Conservation (phyloP, 2,329 filamentous ascomycete species). For the Nothophaeocryptopus gaeumannii region DNA sequence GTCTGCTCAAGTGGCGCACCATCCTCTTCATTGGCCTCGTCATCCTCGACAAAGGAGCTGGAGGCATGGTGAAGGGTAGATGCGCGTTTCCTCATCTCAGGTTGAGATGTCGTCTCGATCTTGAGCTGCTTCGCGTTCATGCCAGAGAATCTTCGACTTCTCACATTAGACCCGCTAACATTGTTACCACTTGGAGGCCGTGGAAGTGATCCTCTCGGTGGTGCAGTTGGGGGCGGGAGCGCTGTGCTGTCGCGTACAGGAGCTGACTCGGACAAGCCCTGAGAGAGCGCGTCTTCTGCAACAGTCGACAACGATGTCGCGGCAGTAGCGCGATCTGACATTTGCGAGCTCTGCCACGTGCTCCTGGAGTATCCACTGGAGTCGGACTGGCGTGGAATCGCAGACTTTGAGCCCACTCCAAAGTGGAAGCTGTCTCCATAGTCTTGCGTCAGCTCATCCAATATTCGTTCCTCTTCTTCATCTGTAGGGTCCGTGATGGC, state of each 20-base stretch:
- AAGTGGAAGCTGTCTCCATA: conserved; percentile 78
- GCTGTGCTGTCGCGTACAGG: conserved; percentile 20
- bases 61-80: conserved; percentile 33
- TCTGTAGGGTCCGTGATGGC: conserved; percentile 30
- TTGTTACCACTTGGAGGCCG: conserved; percentile 21
- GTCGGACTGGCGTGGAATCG: conserved; percentile 73
- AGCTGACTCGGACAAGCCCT: conserved; percentile 34
- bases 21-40: conserved; percentile 16
- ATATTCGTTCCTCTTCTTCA: conserved; percentile 50
- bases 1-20: conserved; percentile 22
- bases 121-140: conserved; percentile 79
- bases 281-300: conserved; percentile 56
- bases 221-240: conserved; percentile 32
- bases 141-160: conserved; percentile 74
- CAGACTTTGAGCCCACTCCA: conserved; percentile 63
- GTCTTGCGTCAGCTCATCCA: conserved; percentile 85
- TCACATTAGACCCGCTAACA: conserved; percentile 28
- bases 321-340: conserved; percentile 59
- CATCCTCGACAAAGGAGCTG: conserved; percentile 25
- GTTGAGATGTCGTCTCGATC: conserved; percentile 68
- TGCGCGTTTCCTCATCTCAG: conserved; percentile 27
- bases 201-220: conserved; percentile 27
- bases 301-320: conserved; percentile 70
- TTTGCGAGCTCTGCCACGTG: conserved; percentile 72
- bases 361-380: conserved; percentile 74